Evolutionary conservation across 148 eudicot genomes (phyloP).

Genomic region (Rhododendron henanense): DNA sequence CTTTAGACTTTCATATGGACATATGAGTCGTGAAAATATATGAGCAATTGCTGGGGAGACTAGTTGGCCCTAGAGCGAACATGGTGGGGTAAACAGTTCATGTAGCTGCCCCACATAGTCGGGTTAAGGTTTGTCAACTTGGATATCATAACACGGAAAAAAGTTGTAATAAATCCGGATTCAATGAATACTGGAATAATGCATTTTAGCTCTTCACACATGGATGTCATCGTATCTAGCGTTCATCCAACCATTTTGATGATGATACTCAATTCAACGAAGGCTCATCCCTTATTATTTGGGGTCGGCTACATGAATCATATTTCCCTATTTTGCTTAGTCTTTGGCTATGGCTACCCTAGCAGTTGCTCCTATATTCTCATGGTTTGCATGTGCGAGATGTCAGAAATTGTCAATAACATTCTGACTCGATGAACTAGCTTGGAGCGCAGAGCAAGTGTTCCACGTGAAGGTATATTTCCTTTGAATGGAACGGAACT

Average conservation of each 20-base stretch:
- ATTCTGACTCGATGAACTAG: not conserved
- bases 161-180: not conserved
- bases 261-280: not conserved
- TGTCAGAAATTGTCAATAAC: not conserved
- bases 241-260: not conserved
- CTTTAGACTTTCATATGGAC: not conserved
- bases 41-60: not conserved
- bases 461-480: not conserved
- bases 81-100: not conserved
- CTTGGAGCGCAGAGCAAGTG: not conserved
- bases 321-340: not conserved
- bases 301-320: not conserved
- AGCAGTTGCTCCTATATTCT: constrained; percentile 6
- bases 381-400: not conserved
- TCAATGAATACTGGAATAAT: not conserved
- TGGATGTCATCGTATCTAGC: not conserved
- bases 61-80: constrained; percentile 1
- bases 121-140: not conserved
- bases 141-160: not conserved
- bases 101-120: not conserved
- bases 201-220: not conserved
- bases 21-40: not conserved
- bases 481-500: not conserved
- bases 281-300: not conserved
- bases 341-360: not conserved